Base-by-base conservation (phyloP, 768 basidiomycete species). In the Mycena haematopus region DNA sequence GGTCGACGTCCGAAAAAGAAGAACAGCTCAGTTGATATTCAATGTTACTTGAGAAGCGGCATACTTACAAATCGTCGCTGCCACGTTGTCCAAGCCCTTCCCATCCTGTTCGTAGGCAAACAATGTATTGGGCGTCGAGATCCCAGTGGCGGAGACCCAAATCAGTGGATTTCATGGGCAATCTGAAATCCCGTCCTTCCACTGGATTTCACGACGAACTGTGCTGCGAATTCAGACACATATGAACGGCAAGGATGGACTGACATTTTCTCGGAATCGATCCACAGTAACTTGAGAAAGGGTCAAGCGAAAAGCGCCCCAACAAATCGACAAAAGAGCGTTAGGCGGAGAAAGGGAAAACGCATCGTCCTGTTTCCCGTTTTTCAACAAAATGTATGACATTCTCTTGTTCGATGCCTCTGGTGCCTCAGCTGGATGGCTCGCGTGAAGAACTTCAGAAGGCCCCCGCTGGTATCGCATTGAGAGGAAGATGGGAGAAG, bases 81-180 rank as follows among this genome's bases (percentile, higher is more conserved):
- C 52, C 68, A 24, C 74, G 72, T 40, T 84, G 74, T 24, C 80
- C 79, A 24, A 91, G 75, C 2, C 82, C 86, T 67, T 81, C 75
- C 89, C 89, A 90, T 6, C 71, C 80, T 71, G 90, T 93, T 66
- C 80, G 78, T 59, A 96, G 95, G 96, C 95, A 99, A 95, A 77
- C 96, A 99, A 71, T 95, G 97, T 22, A 97, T 90, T n/a, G n/a
- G n/a, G n/a, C n/a, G n/a, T n/a, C n/a, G 0, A 96, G 96, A 72
- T 99, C 97, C 44, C 97, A n/a, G n/a, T n/a, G n/a, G n/a, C n/a
- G n/a, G n/a, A n/a, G n/a, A n/a, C n/a, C n/a, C n/a, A n/a, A n/a
- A n/a, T n/a, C n/a, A n/a, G n/a, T n/a, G n/a, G n/a, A n/a, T n/a
- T n/a, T n/a, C n/a, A n/a, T n/a, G n/a, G n/a, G n/a, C n/a, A 79